Conservation (phyloP, 192 early-diverging fungal species). For the Spizellomyces sp. region DNA sequence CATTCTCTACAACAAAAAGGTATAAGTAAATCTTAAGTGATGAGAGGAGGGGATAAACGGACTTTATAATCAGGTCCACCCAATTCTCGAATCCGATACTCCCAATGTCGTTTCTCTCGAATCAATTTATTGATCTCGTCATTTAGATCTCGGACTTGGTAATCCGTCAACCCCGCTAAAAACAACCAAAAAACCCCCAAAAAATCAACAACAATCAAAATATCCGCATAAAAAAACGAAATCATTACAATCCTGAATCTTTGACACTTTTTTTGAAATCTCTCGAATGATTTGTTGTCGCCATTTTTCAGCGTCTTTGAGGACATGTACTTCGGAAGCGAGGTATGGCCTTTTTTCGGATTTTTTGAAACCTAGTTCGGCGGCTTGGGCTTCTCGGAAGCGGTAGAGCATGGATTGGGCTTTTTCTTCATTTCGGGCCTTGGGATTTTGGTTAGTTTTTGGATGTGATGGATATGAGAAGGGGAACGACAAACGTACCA, state of each 20-base stretch:
- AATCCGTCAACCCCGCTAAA: slow-evolving; percentile 79
- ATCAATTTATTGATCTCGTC: slow-evolving; percentile 95
- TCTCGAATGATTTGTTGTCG: slow-evolving; percentile 86
- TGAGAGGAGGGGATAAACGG: no score
- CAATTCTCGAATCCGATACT: slow-evolving; percentile 83
- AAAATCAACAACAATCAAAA: background rate
- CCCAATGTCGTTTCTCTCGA: slow-evolving; percentile 91
- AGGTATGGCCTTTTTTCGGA: slow-evolving; percentile 75
- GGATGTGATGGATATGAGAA: no score
- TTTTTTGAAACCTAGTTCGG: slow-evolving; percentile 73
- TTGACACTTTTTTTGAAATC: slow-evolving; percentile 82
- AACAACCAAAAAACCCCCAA: background rate
- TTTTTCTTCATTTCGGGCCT: slow-evolving; percentile 97
- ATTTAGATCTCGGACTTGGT: slow-evolving; percentile 91
- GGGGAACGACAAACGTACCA: no score
- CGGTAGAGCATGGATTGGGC: slow-evolving; percentile 98
- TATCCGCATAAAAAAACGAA: background rate
- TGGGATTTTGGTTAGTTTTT: no score
- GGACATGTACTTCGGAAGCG: slow-evolving; percentile 66
- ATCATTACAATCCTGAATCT: slow-evolving; percentile 88
- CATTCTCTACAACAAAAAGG: background rate
- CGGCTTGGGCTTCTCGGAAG: slow-evolving; percentile 91
- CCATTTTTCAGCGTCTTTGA: slow-evolving; percentile 90
- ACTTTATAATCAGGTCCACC: slow-evolving; percentile 87
- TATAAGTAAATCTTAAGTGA: no score